Evolutionary conservation across 2,329 filamentous ascomycete species (phyloP).

Genomic region (Cytospora paraplurivora): DNA sequence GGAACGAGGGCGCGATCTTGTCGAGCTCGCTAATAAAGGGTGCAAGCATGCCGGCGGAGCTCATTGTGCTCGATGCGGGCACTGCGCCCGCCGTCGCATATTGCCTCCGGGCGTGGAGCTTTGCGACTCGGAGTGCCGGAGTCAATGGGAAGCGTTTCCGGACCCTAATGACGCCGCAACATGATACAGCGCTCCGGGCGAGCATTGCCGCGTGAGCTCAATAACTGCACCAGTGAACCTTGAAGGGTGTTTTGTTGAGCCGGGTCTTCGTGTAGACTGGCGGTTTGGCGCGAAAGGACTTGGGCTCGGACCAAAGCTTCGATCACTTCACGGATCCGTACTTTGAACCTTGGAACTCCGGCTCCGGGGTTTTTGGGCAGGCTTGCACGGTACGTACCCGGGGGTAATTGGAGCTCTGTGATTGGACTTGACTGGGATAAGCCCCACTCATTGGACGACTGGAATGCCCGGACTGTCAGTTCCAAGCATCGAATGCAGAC

Average conservation of each 20-base stretch:
- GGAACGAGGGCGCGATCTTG: conserved; percentile 86
- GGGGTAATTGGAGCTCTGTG: conserved; percentile 27
- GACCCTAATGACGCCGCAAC: conserved; percentile 24
- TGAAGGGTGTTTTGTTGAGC: neutral
- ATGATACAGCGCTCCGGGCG: conserved; percentile 36
- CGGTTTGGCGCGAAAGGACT: neutral
- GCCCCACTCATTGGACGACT: neutral
- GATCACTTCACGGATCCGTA: too few relatives aligned
- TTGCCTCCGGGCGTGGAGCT: conserved; percentile 22
- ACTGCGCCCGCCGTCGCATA: conserved; percentile 27
- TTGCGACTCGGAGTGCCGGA: conserved; percentile 15
- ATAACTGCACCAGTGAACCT: too few relatives aligned
- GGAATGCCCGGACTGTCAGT: conserved; percentile 16
- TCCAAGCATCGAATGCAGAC: conserved; percentile 25
- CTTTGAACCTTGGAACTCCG: neutral
- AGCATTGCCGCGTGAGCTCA: conserved; percentile 38
- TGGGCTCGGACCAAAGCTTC: neutral
- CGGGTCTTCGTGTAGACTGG: neutral
- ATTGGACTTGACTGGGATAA: conserved; percentile 32
- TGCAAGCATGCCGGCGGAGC: conserved; percentile 48
- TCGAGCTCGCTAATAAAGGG: conserved; percentile 75
- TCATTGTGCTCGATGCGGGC: conserved; percentile 28
- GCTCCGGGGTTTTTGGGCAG: conserved; percentile 29
- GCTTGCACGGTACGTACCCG: conserved; percentile 27
- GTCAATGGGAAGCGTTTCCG: conserved; percentile 25